Conservation (phyloP, 2,329 filamentous ascomycete species). For the Chaetomiaceae sp. region DNA sequence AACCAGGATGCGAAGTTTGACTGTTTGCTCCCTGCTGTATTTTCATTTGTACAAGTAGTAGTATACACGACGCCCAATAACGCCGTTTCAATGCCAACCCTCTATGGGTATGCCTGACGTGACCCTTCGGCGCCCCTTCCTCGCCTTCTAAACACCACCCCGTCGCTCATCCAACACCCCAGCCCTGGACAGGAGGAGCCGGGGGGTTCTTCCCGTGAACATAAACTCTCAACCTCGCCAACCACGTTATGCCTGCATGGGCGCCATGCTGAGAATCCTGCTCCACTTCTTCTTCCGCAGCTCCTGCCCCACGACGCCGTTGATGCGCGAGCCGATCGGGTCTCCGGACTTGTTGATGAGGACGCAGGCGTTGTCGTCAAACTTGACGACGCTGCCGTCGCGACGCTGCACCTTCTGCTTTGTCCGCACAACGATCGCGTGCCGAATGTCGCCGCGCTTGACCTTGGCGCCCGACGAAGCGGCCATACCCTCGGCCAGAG, state of each 20-base stretch:
- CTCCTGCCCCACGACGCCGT: conserved; percentile 86
- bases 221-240: too few species aligned
- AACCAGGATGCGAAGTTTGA: neutral
- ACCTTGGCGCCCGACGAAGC: conserved; percentile 79
- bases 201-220: too few species aligned
- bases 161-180: neutral
- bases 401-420: conserved; percentile 79
- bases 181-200: too few species aligned
- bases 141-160: neutral
- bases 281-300: conserved; percentile 92
- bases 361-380: conserved; percentile 98
- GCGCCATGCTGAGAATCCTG: conserved; percentile 94
- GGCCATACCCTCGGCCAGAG: conserved; percentile 65
- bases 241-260: conserved; percentile 48
- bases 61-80: conserved; percentile 21
- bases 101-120: neutral
- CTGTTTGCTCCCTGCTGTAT: neutral
- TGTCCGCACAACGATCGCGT: conserved; percentile 92
- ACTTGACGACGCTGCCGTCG: conserved; percentile 85
- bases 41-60: conserved; percentile 22
- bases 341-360: conserved; percentile 96
- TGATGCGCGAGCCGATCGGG: conserved; percentile 87
- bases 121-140: neutral
- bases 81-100: conserved; percentile 13
- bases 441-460: conserved; percentile 90